Percentiles rank a stretch among this genome's conserved stretches.
phyloP scores from a whole-genome alignment of 805 yeast species.

The Cyberlindnera petersonii region DNA sequence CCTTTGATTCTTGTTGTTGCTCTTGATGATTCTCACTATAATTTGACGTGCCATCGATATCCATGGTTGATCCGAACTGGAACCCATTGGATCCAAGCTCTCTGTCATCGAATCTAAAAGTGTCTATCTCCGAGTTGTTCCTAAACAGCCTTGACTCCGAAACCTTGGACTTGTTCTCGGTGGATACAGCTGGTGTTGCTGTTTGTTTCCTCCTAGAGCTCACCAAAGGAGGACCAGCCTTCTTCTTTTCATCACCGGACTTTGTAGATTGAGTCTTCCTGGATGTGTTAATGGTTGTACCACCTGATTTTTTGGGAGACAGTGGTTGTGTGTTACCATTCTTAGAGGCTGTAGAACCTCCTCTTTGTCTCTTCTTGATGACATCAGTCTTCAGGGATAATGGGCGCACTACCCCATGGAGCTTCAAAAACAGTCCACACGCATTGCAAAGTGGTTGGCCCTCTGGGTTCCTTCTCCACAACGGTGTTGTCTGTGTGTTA shows the following conservation, averaged over 20 bases:
- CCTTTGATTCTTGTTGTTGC: conserved; percentile 3
- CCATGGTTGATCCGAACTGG: conserved; percentile 15
- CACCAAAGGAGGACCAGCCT: conserved; percentile 5
- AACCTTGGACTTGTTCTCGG: no score
- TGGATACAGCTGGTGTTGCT: no score
- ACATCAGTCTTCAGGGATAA: conserved; percentile 87
- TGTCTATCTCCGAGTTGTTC: no score
- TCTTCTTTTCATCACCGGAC: conserved; percentile 7
- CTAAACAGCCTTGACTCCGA: background rate
- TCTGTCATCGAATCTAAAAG: conserved; percentile 13
- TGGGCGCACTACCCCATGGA: conserved; percentile 95
- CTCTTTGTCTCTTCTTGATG: conserved; percentile 84
- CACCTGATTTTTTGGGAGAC: conserved; percentile 17
- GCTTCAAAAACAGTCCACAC: conserved; percentile 86
- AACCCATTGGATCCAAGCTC: conserved; percentile 7
- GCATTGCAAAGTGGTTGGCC: conserved; percentile 95
- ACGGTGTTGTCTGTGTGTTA: conserved; percentile 86
- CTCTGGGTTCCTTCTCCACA: conserved; percentile 91
- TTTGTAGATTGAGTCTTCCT: conserved; percentile 3
- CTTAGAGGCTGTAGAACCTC: conserved; percentile 29
- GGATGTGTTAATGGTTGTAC: background rate
- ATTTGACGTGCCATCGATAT: conserved; percentile 7
- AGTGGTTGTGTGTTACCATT: conserved; percentile 14
- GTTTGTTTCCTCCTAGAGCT: conserved; percentile 9
- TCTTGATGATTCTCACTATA: background rate